Conservation (phyloP, 2,329 filamentous ascomycete species). For the Elsinoe batatas region DNA sequence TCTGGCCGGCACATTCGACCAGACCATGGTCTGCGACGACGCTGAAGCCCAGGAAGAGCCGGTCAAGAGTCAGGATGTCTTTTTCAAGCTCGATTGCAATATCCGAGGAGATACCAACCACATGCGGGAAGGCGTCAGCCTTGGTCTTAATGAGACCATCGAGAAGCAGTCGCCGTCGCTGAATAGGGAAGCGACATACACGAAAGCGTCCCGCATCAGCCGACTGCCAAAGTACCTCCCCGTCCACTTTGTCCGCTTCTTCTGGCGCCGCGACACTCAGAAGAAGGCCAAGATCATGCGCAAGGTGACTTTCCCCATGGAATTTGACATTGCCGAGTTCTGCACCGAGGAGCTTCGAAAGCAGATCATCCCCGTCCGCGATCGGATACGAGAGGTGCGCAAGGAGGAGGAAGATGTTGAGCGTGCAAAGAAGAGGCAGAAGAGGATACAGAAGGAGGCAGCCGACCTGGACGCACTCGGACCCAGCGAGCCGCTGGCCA, state of each 20-base stretch:
- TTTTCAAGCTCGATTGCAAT: constrained; percentile 92
- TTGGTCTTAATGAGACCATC: constrained; percentile 74
- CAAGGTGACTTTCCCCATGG: constrained; percentile 91
- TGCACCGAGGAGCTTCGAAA: constrained; percentile 83
- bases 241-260: constrained; percentile 95
- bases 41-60: constrained; percentile 64
- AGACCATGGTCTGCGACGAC: constrained; percentile 75
- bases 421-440: constrained; percentile 83
- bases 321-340: constrained; percentile 88
- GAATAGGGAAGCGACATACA: constrained; percentile 71
- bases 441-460: constrained; percentile 51
- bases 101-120: constrained; percentile 84
- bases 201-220: constrained; percentile 81
- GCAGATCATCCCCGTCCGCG: constrained; percentile 79
- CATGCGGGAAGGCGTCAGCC: constrained; percentile 74
- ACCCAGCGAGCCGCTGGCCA: constrained; percentile 62
- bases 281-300: constrained; percentile 99
- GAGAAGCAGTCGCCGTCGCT: constrained; percentile 79
- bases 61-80: constrained; percentile 58
- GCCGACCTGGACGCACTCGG: constrained; percentile 35
- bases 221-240: constrained; percentile 90
- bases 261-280: constrained; percentile 89
- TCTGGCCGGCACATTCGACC: constrained; percentile 72
- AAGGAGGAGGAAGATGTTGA: constrained; percentile 94
- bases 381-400: constrained; percentile 88